phyloP scores from a whole-genome alignment of 176 grass and related monocot genomes.

The Tuctoria greenei region DNA sequence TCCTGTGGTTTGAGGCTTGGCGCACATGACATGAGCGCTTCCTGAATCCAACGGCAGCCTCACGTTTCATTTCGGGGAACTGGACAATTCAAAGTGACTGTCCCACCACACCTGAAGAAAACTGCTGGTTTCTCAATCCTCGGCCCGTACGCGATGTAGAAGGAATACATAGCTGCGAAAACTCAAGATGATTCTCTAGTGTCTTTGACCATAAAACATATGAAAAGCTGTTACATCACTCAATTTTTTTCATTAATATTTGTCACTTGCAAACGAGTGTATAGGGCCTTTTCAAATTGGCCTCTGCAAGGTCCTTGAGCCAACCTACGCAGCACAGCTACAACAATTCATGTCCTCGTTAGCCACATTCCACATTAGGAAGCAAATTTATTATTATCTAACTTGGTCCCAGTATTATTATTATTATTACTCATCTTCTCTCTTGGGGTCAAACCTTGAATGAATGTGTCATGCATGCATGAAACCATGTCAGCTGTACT shows the following conservation, averaged over 20 bases:
- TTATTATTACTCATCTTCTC: neutral
- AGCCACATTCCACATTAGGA: neutral
- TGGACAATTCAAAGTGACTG: too few species aligned
- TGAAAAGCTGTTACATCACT: neutral
- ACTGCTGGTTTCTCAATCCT: constrained; percentile 7
- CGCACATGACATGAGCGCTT: neutral
- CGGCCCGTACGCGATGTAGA: neutral
- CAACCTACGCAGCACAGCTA: neutral
- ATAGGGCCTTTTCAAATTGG: constrained; percentile 13
- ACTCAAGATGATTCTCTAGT: neutral
- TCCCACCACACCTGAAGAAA: too few species aligned
- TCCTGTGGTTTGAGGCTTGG: neutral
- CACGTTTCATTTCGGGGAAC: too few species aligned
- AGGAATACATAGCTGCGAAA: neutral
- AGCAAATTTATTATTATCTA: neutral
- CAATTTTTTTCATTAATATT: neutral
- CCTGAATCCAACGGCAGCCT: neutral
- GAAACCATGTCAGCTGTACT: neutral
- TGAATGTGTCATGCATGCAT: constrained; percentile 13
- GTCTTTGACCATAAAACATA: constrained; percentile 9
- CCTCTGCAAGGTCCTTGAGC: constrained; percentile 20
- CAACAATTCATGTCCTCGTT: constrained; percentile 11
- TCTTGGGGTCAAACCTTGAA: constrained; percentile 1
- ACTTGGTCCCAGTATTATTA: neutral
- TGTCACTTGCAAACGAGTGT: neutral